Evolutionary conservation across 768 basidiomycete genomes (phyloP), one percentile per base, ranked within the genome.

Genomic region (Termitomyces eurrhizus): DNA sequence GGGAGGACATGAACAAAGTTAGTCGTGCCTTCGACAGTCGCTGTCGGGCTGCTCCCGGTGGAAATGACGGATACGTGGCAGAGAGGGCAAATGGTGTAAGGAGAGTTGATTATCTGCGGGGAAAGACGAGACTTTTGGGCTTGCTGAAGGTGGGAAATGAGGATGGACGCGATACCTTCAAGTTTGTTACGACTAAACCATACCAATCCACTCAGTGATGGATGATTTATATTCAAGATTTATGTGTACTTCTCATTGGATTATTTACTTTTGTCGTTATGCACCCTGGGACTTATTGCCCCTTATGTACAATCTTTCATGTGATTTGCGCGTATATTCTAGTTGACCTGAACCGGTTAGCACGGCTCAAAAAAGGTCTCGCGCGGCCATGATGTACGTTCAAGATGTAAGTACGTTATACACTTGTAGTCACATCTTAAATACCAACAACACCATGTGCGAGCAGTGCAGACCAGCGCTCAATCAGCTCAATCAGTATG

Each of bases 41-140:
- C 54, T 80, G 78, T 64, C 73, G 68, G 37, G 60, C 68, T 21
- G 63, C 69, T 54, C 69, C 69, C n/a, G 45, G 48, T 21, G 52
- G 24, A 3, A 12, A 62, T 59, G 16, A 65, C 56, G 52, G 39
- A 29, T 75, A 75, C 36, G 65, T 73, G 41, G 69, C 72, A 39
- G 76, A 82, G 68, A 68, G 75, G 61, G 74, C 70, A 14, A 78
- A 81, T 70, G 85, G 84, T 0, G 78, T 88, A 18, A 85, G 82
- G 72, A 75, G 83, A 60, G 76, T 88, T 3, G 87, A 89, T 73
- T 87, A 81, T 69, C 71, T 87, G 62, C 58, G 73, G 50, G 80
- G 78, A 8, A 78, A 74, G 56, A 74, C 75, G 3, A 74, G 69
- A 65, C 80, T 86, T 69, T 77, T 75, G 61, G 85, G 85, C 18